Percentiles rank a stretch among this genome's conserved stretches.
phyloP scores from a whole-genome alignment of 2,329 filamentous ascomycete species.

The Pyrenochaeta sp. region DNA sequence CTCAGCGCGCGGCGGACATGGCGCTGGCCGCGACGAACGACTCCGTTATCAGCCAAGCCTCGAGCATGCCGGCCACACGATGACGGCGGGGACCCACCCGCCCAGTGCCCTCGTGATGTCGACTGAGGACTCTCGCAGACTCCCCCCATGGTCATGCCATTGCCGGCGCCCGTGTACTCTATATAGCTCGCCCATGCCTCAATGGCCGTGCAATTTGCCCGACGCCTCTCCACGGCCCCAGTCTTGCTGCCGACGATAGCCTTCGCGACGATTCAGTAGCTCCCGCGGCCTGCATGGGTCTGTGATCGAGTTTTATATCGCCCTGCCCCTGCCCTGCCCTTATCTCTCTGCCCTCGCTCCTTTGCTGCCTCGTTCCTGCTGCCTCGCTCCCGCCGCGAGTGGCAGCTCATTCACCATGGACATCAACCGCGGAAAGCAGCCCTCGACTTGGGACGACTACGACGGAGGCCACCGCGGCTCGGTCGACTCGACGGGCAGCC shows the following conservation, averaged over 20 bases:
- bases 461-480: slow-evolving; percentile 53
- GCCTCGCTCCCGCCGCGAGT: slow-evolving; percentile 6
- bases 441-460: slow-evolving; percentile 57
- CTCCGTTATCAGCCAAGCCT: slow-evolving; percentile 10
- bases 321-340: slow-evolving; percentile 10
- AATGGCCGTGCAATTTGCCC: slow-evolving; percentile 14
- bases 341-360: too few species aligned
- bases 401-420: slow-evolving; percentile 37
- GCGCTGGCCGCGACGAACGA: slow-evolving; percentile 34
- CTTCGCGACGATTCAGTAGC: slow-evolving; percentile 37
- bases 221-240: slow-evolving; percentile 23
- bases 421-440: slow-evolving; percentile 49
- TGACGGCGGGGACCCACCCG: slow-evolving; percentile 16
- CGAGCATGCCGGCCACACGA: slow-evolving; percentile 9
- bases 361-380: slow-evolving; percentile 4
- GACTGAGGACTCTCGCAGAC: background rate
- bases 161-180: slow-evolving; percentile 8
- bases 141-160: slow-evolving; percentile 13
- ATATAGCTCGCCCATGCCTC: slow-evolving; percentile 11
- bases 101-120: slow-evolving; percentile 16
- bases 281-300: slow-evolving; percentile 41
- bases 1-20: slow-evolving; percentile 49
- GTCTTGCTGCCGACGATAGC: slow-evolving; percentile 38
- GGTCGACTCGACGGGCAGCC: slow-evolving; percentile 48
- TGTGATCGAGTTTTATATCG: slow-evolving; percentile 27